A percentile compares a stretch with the other conserved stretches of the same genome.
Conservation (phyloP, 345 rosid species). For the Lepidium didymum region DNA sequence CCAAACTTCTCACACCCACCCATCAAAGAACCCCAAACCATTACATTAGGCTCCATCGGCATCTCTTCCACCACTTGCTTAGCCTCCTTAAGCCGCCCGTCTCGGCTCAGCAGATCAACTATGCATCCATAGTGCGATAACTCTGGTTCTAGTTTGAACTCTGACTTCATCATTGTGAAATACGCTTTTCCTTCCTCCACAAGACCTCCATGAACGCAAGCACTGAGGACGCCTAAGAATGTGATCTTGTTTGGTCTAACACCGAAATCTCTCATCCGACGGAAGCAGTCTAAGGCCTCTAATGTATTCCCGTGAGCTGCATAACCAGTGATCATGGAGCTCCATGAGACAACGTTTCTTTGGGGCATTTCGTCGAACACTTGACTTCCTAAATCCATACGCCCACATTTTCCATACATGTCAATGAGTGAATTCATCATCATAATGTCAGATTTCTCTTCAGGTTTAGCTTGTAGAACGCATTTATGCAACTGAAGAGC, state of each 20-base stretch:
- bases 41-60: constrained; percentile 72
- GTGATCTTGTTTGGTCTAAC: constrained; percentile 70
- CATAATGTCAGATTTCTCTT: constrained; percentile 41
- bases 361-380: constrained; percentile 45
- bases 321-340: constrained; percentile 67
- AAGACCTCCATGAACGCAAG: constrained; percentile 82
- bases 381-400: constrained; percentile 60
- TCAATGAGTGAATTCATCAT: constrained; percentile 73
- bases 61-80: constrained; percentile 56
- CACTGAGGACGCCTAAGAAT: constrained; percentile 65
- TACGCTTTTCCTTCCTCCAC: constrained; percentile 59
- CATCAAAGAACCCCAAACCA: constrained; percentile 80
- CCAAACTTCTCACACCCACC: constrained; percentile 89
- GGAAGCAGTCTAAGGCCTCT: constrained; percentile 55
- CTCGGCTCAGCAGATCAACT: constrained; percentile 71
- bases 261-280: constrained; percentile 42
- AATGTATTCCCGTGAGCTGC: constrained; percentile 54
- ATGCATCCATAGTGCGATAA: constrained; percentile 74
- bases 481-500: constrained; percentile 72
- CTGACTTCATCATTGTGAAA: constrained; percentile 53
- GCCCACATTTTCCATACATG: constrained; percentile 80
- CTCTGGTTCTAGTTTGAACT: constrained; percentile 39
- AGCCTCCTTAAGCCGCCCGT: constrained; percentile 66
- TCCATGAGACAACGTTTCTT: constrained; percentile 78
- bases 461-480: constrained; percentile 44